Percentiles rank a stretch among this genome's conserved stretches.
phyloP scores from a whole-genome alignment of 75 land plant species.

The Chamaecyparis obtusa region DNA sequence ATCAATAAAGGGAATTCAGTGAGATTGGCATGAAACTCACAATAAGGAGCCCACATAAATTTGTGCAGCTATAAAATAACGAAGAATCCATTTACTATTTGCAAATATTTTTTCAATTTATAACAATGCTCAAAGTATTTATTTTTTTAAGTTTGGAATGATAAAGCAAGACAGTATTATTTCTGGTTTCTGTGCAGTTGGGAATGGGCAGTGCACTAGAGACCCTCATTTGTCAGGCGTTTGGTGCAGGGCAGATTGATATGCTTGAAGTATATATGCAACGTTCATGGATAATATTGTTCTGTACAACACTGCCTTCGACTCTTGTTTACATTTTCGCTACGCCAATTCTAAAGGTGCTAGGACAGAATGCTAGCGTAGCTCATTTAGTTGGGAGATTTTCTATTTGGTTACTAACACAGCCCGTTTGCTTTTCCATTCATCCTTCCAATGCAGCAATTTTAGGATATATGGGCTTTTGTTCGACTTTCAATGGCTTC shows the following conservation, averaged over 20 bases:
- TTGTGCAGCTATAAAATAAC: no score
- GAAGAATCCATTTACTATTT: no score
- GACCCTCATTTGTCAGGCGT: conserved; percentile 25
- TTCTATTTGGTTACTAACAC: conserved; percentile 30
- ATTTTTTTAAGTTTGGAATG: neutral
- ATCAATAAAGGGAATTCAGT: neutral
- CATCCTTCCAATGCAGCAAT: conserved; percentile 27
- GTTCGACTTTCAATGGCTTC: neutral
- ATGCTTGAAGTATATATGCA: conserved; percentile 19
- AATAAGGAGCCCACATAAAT: neutral
- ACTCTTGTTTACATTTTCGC: conserved; percentile 15
- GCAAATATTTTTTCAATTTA: neutral
- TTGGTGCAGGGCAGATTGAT: conserved; percentile 12
- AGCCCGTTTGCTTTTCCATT: conserved; percentile 5
- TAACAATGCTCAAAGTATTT: neutral
- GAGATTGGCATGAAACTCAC: neutral
- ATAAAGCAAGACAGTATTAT: neutral
- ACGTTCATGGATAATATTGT: conserved; percentile 11
- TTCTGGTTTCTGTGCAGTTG: neutral
- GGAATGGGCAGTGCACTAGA: conserved; percentile 13
- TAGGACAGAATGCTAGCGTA: conserved; percentile 25
- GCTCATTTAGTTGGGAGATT: conserved; percentile 32
- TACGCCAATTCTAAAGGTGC: conserved; percentile 11
- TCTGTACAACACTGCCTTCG: conserved; percentile 6
- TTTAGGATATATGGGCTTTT: conserved; percentile 1